Evolutionary conservation across 2,329 filamentous ascomycete genomes (phyloP), one percentile per base, ranked within the genome.

Genomic region (Diaporthe capsici): DNA sequence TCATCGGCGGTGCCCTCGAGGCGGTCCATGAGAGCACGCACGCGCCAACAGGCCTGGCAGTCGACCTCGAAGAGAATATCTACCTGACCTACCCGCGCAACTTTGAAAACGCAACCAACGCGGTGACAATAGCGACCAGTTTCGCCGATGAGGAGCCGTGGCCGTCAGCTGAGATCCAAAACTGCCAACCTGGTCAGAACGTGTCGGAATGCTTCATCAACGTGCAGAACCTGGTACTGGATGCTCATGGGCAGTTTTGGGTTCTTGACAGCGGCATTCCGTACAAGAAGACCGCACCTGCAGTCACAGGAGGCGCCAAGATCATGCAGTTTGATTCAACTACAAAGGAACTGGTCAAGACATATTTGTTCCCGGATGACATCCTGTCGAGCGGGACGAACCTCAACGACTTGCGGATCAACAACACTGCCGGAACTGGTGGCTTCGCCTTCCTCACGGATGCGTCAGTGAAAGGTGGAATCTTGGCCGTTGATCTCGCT

Each of bases 81-180:
- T 86, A 86, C 78, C 80, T 86, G 17, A 85, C 85, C 5, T 86
- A 86, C 73, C 84, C 85, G 28, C 83, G 84, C 42, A 86, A 86
- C 77, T 78, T 75, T 10, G 83, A 82, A 25, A 80, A 81, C 31
- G 83, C 82, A 4, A 81, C 82, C 4, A 82, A 80, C 78, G 85
- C 85, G 71, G 82, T 86, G 12, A 83, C 83, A 55, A 81, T 83
- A 28, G 84, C 82, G 71, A 85, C 83, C 8, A 80, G 78, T 42
- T 86, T 84, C 80, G 82, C 81, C 60, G 79, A 79, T 57, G 85
- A 86, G 76, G 75, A 80, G 63, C 83, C 85, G 0, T 86, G 84
- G 84, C 84, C 84, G 0, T 82, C 81, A 47, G 83, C 84, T 34
- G 79, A 78, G 13, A 84, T 85, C 9, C 85, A 86, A 77, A 85